Evolutionary conservation across 2,329 filamentous ascomycete genomes (phyloP), one percentile per base, ranked within the genome.

Genomic region (Trichoderma citrinoviride): DNA sequence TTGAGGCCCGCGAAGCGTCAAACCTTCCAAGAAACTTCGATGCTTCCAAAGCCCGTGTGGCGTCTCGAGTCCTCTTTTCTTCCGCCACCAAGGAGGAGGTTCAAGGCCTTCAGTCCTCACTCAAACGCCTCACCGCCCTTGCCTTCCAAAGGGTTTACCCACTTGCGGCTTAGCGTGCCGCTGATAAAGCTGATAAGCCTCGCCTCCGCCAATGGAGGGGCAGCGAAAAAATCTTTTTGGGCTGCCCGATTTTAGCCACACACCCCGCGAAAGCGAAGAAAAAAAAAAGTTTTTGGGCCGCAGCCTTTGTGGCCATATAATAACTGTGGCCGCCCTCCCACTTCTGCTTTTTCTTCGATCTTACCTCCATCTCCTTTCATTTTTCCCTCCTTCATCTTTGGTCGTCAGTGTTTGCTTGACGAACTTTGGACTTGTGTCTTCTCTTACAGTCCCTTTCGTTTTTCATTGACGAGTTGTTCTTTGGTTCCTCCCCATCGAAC

Each of bases 391-490:
- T 68, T 70, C 68, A 73, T 72, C 74, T 75, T 73, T 75, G 76
- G 75, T 80, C 75, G 76, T 79, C 77, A 72, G 79, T 78, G 49
- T 33, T 76, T 78, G 74, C 74, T 74, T 72, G 79, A 76, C 79
- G 79, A 75, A 77, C 75, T 76, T 75, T 73, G 69, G 68, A 71
- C 70, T 71, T 69, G 67, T 69, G 67, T 67, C 64, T 67, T 69
- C 33, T 65, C 64, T 46, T 57, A 72, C 71, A 73, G 76, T 72
- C 71, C 63, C 68, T 70, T 49, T n/a, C 7, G 21, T 66, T 70
- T 70, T 65, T 68, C 33, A 37, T 37, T 65, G 67, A 58, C 46
- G 61, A 67, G 68, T 73, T 76, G 76, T 76, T 74, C 71, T 68
- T 72, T 71, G 75, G 75, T 72, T 65, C 72, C 69, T 71, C 71